Conservation (phyloP, 1,284 basidiomycete genomes). For the Afroboletus lepidellus region DNA sequence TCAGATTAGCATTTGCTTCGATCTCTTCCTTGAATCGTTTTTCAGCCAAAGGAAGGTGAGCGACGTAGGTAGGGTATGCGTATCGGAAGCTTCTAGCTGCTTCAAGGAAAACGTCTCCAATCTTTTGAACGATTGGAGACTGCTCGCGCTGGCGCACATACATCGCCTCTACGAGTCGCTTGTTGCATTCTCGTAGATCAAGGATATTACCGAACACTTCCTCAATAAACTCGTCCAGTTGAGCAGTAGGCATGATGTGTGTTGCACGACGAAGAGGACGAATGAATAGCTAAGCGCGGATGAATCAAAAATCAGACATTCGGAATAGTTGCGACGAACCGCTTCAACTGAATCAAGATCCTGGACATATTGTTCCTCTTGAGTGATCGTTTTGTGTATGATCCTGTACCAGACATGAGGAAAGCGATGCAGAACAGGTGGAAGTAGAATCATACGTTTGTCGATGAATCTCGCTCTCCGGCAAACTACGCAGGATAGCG, state of each 20-base stretch:
- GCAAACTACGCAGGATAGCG: slow-evolving; percentile 66
- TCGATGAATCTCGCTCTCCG: slow-evolving; percentile 77
- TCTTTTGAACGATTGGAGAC: slow-evolving; percentile 76
- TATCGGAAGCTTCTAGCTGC: slow-evolving; percentile 87
- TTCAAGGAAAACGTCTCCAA: slow-evolving; percentile 90
- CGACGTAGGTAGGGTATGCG: slow-evolving; percentile 85
- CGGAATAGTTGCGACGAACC: slow-evolving; percentile 37
- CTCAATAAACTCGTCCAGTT: slow-evolving; percentile 80
- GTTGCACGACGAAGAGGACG: slow-evolving; percentile 67
- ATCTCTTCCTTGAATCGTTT: slow-evolving; percentile 83
- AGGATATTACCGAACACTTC: slow-evolving; percentile 87
- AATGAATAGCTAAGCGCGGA: slow-evolving; percentile 63
- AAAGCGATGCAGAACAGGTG: neutral
- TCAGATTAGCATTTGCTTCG: slow-evolving; percentile 79
- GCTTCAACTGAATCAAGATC: slow-evolving; percentile 86
- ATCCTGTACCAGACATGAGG: slow-evolving; percentile 47
- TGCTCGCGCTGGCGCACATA: slow-evolving; percentile 88
- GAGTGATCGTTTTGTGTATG: slow-evolving; percentile 88
- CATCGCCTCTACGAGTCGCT: slow-evolving; percentile 79
- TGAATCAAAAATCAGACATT: neutral
- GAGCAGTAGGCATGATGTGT: slow-evolving; percentile 67
- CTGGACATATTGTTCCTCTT: slow-evolving; percentile 88
- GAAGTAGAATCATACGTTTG: slow-evolving; percentile 59
- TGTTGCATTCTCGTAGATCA: slow-evolving; percentile 81
- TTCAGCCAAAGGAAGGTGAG: slow-evolving; percentile 84